Conservation (phyloP, 1,139 yeast genomes). For the Protomyces inundatus region DNA sequence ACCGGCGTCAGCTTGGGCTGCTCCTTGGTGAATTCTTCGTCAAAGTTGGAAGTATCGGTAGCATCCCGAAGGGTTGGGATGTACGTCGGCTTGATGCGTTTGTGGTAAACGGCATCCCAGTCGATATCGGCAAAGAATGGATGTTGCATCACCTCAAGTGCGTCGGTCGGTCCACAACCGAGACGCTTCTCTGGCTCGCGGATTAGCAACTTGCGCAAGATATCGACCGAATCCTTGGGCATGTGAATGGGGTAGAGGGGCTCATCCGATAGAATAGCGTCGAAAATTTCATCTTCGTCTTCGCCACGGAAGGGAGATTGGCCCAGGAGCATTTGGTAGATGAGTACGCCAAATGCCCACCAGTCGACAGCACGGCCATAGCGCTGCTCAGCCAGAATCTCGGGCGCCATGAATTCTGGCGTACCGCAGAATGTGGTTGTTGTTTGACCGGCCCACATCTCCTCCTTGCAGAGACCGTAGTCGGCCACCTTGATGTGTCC, state of each 20-base stretch:
- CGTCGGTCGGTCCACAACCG: constrained; percentile 84
- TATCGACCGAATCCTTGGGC: constrained; percentile 95
- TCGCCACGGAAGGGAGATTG: constrained; percentile 98
- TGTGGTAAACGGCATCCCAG: constrained; percentile 74
- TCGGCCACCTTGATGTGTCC: constrained; percentile 98
- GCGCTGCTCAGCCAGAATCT: constrained; percentile 83
- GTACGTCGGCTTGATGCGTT: constrained; percentile 64
- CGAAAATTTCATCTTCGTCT: constrained; percentile 96
- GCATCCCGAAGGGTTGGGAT: constrained; percentile 76
- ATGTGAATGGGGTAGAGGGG: constrained; percentile 96
- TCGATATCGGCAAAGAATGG: constrained; percentile 85
- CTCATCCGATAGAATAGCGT: constrained; percentile 95
- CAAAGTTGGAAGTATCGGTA: constrained; percentile 88
- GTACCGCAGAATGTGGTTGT: constrained; percentile 98
- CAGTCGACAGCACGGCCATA: constrained; percentile 95
- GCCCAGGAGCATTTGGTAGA: constrained; percentile 92
- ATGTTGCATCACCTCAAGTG: constrained; percentile 89
- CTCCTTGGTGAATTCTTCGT: constrained; percentile 89
- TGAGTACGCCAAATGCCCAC: constrained; percentile 98
- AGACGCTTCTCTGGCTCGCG: constrained; percentile 80
- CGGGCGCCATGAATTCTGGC: constrained; percentile 99
- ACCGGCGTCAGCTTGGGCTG: constrained; percentile 95
- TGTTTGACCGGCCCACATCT: constrained; percentile 85
- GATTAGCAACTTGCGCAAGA: constrained; percentile 80
- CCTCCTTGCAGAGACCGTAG: constrained; percentile 93